Evolutionary conservation across 805 yeast species (phyloP).

Genomic region (Candida verbasci): DNA sequence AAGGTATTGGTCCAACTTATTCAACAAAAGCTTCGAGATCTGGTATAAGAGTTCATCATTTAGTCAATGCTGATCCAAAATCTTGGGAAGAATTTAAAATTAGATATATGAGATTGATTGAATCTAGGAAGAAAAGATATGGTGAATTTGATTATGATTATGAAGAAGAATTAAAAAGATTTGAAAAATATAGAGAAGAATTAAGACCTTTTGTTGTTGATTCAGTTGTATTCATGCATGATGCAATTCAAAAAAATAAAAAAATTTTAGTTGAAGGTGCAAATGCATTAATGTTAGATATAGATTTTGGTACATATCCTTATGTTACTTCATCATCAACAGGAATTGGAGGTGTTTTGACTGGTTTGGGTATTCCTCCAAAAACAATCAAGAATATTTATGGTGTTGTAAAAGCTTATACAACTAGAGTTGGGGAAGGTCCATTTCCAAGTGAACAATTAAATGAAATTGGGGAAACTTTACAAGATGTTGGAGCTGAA

Average conservation of each 20-base stretch:
- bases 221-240: constrained; percentile 78
- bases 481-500: constrained; percentile 92
- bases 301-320: constrained; percentile 97
- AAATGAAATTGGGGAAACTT: constrained; percentile 76
- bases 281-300: constrained; percentile 94
- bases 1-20: constrained; percentile 98
- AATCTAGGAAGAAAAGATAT: constrained; percentile 81
- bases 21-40: constrained; percentile 96
- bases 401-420: constrained; percentile 98
- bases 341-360: constrained; percentile 95
- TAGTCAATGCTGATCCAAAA: constrained; percentile 81
- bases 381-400: constrained; percentile 69
- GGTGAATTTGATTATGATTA: constrained; percentile 88
- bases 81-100: constrained; percentile 90
- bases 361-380: constrained; percentile 98
- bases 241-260: constrained; percentile 71
- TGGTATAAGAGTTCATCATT: constrained; percentile 94
- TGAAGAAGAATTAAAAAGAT: constrained; percentile 74
- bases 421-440: constrained; percentile 98
- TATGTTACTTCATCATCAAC: constrained; percentile 94
- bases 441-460: constrained; percentile 98
- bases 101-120: constrained; percentile 70
- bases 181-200: constrained; percentile 66
- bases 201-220: constrained; percentile 92
- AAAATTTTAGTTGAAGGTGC: constrained; percentile 96